These are phyloP conservation scores for Nidularia pulvinata DNA, from an alignment of 768 basidiomycete species.

Conservation along the genomic window DNA sequence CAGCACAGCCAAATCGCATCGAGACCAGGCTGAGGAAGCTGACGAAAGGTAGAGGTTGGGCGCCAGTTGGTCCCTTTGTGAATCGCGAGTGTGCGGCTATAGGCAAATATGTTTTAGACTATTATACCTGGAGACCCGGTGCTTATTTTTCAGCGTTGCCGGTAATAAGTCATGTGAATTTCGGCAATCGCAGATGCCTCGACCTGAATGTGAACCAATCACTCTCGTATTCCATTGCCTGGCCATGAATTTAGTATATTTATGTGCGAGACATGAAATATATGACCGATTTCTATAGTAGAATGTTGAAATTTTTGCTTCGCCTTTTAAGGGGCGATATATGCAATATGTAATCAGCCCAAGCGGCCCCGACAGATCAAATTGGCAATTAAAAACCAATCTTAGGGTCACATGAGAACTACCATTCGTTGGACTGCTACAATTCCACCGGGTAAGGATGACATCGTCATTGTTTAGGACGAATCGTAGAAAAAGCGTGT, in stretches of 20 bases:
- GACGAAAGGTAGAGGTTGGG: neutral
- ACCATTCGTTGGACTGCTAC: slow-evolving; percentile 35
- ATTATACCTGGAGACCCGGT: neutral
- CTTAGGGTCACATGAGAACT: slow-evolving; percentile 27
- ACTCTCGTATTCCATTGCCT: no score
- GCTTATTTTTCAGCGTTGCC: neutral
- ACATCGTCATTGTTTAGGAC: slow-evolving; percentile 30
- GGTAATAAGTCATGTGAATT: no score
- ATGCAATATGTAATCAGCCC: no score
- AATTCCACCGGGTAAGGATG: slow-evolving; percentile 22
- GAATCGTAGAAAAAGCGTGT: slow-evolving; percentile 29
- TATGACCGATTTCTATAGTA: no score
- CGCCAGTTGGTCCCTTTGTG: neutral
- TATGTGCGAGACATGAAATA: no score
- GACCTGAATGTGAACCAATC: no score
- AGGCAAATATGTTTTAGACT: slow-evolving; percentile 8
- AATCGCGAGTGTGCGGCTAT: neutral
- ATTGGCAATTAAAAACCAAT: slow-evolving; percentile 18
- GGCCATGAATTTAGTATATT: no score
- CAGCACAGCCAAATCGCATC: neutral
- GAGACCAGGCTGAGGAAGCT: neutral
- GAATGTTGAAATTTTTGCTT: no score
- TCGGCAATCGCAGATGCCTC: no score
- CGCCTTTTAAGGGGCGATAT: no score
- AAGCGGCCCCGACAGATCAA: no score